A percentile compares a stretch with the other conserved stretches of the same genome.
These are phyloP conservation scores for Sordaria brevicollis DNA, from an alignment of 495 filamentous ascomycete genomes.

Conservation along the genomic window DNA sequence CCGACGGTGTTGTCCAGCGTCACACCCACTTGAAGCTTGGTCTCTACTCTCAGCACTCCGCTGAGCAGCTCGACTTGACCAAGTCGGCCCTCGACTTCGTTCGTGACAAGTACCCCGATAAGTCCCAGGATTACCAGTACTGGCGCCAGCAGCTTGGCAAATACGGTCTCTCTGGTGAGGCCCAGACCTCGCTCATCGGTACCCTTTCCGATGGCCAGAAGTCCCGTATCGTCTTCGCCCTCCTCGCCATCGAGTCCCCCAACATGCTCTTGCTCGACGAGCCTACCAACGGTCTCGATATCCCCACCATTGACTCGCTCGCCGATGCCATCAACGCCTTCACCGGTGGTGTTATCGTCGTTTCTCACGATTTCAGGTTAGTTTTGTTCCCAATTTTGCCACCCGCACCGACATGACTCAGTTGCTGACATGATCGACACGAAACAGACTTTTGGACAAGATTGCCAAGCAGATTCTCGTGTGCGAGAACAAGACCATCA, in stretches of 20 bases:
- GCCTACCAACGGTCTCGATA: slow-evolving; percentile 98
- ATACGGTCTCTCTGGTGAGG: slow-evolving; percentile 83
- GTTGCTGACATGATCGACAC: slow-evolving; percentile 5
- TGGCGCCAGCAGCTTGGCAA: slow-evolving; percentile 95
- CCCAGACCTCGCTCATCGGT: slow-evolving; percentile 95
- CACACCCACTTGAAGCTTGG: slow-evolving; percentile 98
- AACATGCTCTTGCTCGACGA: slow-evolving; percentile 99
- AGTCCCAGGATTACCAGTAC: slow-evolving; percentile 97
- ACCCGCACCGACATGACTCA: neutral
- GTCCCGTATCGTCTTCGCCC: slow-evolving; percentile 92
- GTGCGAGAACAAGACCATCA: slow-evolving; percentile 91
- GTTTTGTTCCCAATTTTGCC: slow-evolving; percentile 8
- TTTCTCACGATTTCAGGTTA: slow-evolving; percentile 96
- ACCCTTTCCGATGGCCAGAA: slow-evolving; percentile 97
- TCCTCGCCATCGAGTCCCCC: slow-evolving; percentile 88
- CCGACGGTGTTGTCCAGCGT: slow-evolving; percentile 65
- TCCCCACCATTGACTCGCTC: slow-evolving; percentile 94
- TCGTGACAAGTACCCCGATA: slow-evolving; percentile 80
- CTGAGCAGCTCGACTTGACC: slow-evolving; percentile 95
- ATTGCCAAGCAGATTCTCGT: slow-evolving; percentile 99
- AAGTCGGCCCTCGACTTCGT: slow-evolving; percentile 98
- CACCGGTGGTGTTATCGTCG: slow-evolving; percentile 93
- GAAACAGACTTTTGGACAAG: slow-evolving; percentile 81
- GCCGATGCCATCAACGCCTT: slow-evolving; percentile 96
- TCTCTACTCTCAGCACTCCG: slow-evolving; percentile 95